These are phyloP conservation scores for Teratosphaeria zuluensis DNA, from an alignment of 2,329 filamentous ascomycete species.

Conservation along the genomic window DNA sequence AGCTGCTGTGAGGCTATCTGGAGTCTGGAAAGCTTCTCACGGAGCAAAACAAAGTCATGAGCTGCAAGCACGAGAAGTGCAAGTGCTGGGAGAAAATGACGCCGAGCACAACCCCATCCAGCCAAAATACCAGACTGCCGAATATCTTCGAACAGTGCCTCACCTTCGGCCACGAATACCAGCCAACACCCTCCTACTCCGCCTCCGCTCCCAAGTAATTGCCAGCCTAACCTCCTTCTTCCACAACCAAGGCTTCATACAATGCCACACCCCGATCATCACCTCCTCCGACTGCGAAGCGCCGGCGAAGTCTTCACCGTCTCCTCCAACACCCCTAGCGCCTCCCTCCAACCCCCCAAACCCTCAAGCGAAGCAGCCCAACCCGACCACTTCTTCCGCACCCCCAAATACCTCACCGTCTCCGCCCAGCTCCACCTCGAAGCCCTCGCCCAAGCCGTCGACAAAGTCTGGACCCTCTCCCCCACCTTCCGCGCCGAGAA, in stretches of 20 bases:
- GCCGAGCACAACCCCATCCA: slow-evolving; percentile 87
- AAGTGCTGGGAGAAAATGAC: slow-evolving; percentile 67
- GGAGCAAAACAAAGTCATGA: slow-evolving; percentile 67
- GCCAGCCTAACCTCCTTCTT: slow-evolving; percentile 69
- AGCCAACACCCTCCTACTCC: slow-evolving; percentile 68
- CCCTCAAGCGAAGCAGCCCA: slow-evolving; percentile 23
- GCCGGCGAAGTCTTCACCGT: slow-evolving; percentile 88
- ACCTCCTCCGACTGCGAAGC: slow-evolving; percentile 94
- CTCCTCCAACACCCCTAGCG: slow-evolving; percentile 15
- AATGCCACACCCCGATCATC: slow-evolving; percentile 87
- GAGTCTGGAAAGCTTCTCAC: slow-evolving; percentile 62
- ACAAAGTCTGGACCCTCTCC: slow-evolving; percentile 86
- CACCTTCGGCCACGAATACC: slow-evolving; percentile 78
- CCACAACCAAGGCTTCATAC: slow-evolving; percentile 57
- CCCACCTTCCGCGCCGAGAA: slow-evolving; percentile 90
- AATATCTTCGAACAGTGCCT: slow-evolving; percentile 79
- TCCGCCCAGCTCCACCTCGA: slow-evolving; percentile 92
- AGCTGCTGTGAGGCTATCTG: slow-evolving; percentile 65
- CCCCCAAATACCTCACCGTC: slow-evolving; percentile 89
- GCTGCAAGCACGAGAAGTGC: slow-evolving; percentile 61
- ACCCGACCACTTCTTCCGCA: slow-evolving; percentile 59
- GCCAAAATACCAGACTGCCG: slow-evolving; percentile 87
- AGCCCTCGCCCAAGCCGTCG: slow-evolving; percentile 76
- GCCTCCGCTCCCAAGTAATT: slow-evolving; percentile 72
- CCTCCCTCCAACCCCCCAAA: slow-evolving; percentile 32